Conservation (phyloP, 2,329 filamentous ascomycete genomes). For the Sporothrix luriei region DNA sequence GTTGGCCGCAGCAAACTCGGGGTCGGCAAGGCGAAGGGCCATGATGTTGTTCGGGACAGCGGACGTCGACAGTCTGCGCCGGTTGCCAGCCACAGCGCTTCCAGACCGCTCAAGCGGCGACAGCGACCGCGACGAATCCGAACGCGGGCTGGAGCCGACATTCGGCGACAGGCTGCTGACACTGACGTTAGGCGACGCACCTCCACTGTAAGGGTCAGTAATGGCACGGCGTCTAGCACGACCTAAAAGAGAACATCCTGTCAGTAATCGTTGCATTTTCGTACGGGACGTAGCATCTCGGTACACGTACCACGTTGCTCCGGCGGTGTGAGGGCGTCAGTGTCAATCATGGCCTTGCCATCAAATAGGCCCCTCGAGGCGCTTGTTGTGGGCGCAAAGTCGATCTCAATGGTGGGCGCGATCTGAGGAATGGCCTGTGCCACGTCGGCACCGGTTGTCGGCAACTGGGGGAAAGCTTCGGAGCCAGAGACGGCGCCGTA, state of each 20-base stretch:
- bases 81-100: conserved; percentile 51
- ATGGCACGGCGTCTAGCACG: conserved; percentile 58
- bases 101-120: conserved; percentile 61
- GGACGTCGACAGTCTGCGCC: conserved; percentile 65
- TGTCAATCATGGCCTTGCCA: conserved; percentile 65
- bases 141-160: conserved; percentile 51
- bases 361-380: conserved; percentile 64
- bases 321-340: conserved; percentile 82
- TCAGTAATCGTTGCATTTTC: conserved; percentile 16
- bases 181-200: conserved; percentile 47
- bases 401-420: conserved; percentile 94
- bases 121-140: conserved; percentile 57
- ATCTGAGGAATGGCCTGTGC: conserved; percentile 69
- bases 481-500: conserved; percentile 46
- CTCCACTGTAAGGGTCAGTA: conserved; percentile 62
- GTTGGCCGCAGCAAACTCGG: conserved; percentile 76
- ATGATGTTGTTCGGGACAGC: conserved; percentile 66
- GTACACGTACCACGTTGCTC: conserved; percentile 57
- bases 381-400: conserved; percentile 77
- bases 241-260: conserved; percentile 42
- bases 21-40: conserved; percentile 88
- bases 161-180: conserved; percentile 53
- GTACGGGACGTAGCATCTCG: neutral
- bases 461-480: conserved; percentile 58
- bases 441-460: conserved; percentile 60